A percentile compares a stretch with the other conserved stretches of the same genome.
phyloP scores from a whole-genome alignment of 148 eudicot species.

The Amaranthus hypochondriacus region DNA sequence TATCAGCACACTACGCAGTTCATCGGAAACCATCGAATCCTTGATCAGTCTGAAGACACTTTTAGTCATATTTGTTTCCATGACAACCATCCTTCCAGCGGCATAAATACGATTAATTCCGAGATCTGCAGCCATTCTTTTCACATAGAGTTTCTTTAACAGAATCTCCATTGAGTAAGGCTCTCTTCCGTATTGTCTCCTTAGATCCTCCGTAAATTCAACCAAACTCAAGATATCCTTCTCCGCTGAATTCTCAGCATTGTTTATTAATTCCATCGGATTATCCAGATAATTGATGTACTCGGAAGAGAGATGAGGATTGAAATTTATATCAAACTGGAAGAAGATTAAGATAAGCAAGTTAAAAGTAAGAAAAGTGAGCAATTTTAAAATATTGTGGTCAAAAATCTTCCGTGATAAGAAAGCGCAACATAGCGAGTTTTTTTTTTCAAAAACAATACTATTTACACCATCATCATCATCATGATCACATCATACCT shows the following conservation, averaged over 20 bases:
- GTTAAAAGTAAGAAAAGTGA: conserved; percentile 10
- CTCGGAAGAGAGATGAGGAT: conserved; percentile 90
- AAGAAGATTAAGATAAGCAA: conserved; percentile 16
- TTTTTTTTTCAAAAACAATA: no score
- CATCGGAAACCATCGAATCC: conserved; percentile 69
- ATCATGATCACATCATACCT: no score
- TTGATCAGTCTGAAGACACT: conserved; percentile 67
- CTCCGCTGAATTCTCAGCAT: conserved; percentile 89
- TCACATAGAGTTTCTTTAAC: conserved; percentile 80
- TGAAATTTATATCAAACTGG: conserved; percentile 78
- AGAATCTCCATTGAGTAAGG: conserved; percentile 89
- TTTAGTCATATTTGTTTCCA: conserved; percentile 78
- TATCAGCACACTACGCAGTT: conserved; percentile 48
- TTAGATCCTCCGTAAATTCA: conserved; percentile 72
- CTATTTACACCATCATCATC: no score
- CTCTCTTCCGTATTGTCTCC: conserved; percentile 87
- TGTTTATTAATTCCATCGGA: conserved; percentile 73
- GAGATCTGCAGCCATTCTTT: conserved; percentile 96
- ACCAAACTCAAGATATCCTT: conserved; percentile 72
- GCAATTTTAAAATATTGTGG: neutral
- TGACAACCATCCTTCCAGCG: conserved; percentile 62
- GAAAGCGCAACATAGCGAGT: no score
- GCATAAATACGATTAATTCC: conserved; percentile 71
- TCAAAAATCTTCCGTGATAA: neutral
- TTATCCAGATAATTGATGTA: conserved; percentile 92